Percentiles rank a stretch among this genome's conserved stretches.
These are phyloP conservation scores for Cryphonectria carpinicola DNA, from an alignment of 2,329 filamentous ascomycete genomes.

Conservation along the genomic window DNA sequence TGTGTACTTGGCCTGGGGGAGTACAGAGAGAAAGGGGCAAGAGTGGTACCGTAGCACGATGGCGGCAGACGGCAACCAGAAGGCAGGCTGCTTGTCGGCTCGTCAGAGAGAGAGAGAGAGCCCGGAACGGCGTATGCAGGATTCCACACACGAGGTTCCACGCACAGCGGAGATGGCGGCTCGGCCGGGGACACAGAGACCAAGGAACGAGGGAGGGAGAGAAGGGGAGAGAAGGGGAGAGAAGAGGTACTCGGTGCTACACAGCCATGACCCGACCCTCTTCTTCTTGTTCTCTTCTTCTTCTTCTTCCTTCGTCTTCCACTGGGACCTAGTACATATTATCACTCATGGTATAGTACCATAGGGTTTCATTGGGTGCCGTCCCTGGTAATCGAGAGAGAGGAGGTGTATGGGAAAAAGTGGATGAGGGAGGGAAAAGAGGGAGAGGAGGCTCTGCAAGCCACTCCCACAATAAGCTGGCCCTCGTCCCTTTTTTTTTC, in stretches of 20 bases:
- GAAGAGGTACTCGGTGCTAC: not conserved
- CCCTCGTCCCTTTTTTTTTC: constrained; percentile 5
- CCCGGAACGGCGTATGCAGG: constrained; percentile 16
- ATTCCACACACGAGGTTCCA: constrained; percentile 28
- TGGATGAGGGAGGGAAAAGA: not conserved
- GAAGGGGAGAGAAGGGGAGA: not conserved
- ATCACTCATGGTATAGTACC: not conserved
- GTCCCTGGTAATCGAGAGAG: not conserved
- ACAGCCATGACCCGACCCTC: not conserved
- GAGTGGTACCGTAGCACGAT: not conserved
- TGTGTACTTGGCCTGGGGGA: not conserved
- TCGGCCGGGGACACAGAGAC: constrained; percentile 22
- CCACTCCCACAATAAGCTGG: not conserved
- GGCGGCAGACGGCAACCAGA: not conserved
- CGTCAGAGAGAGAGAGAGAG: not conserved
- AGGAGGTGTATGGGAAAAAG: not conserved
- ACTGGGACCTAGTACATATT: not conserved
- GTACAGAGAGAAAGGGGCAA: not conserved
- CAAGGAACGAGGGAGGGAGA: not conserved
- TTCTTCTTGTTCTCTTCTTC: not conserved
- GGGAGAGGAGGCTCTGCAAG: constrained; percentile 1
- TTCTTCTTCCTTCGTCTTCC: not conserved
- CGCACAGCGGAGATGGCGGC: constrained; percentile 28
- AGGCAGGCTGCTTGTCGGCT: not conserved
- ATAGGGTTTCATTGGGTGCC: not conserved